These are phyloP conservation scores for Claviceps spartinae DNA, from an alignment of 2,329 filamentous ascomycete genomes.

Conservation along the genomic window DNA sequence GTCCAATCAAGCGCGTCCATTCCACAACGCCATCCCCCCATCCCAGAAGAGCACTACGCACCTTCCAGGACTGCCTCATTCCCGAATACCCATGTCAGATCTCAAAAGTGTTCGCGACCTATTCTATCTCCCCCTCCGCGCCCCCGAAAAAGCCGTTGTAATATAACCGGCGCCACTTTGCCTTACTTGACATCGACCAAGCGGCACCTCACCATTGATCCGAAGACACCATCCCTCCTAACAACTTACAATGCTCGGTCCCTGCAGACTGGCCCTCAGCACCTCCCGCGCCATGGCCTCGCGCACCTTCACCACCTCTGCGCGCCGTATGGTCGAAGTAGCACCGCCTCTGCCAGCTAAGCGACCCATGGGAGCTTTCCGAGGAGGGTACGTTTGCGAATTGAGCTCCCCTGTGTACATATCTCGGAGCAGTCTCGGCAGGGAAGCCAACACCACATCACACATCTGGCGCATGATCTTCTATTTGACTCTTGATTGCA, in stretches of 20 bases:
- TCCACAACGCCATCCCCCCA: background rate
- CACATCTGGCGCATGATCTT: too few relatives aligned
- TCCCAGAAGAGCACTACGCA: background rate
- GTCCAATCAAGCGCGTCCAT: constrained; percentile 9
- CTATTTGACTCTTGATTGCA: too few relatives aligned
- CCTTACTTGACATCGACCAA: too few relatives aligned
- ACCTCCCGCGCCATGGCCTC: constrained; percentile 24
- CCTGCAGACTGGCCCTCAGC: constrained; percentile 30
- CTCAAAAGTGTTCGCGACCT: background rate
- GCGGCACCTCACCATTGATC: too few relatives aligned
- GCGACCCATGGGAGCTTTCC: constrained; percentile 47
- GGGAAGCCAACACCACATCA: too few relatives aligned
- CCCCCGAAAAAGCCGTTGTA: background rate
- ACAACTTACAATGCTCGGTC: constrained; percentile 23
- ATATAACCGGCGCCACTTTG: too few relatives aligned
- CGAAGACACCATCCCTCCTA: background rate
- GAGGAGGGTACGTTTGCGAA: constrained; percentile 38
- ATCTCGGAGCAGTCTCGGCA: too few relatives aligned
- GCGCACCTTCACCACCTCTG: constrained; percentile 37
- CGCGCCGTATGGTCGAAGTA: constrained; percentile 29
- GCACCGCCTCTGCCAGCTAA: constrained; percentile 39
- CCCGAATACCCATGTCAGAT: background rate
- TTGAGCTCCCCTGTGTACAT: background rate
- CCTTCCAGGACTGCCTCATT: background rate
- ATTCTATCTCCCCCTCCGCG: background rate